Conservation (phyloP, 179 eudicot species). For the Beta lomatogona region DNA sequence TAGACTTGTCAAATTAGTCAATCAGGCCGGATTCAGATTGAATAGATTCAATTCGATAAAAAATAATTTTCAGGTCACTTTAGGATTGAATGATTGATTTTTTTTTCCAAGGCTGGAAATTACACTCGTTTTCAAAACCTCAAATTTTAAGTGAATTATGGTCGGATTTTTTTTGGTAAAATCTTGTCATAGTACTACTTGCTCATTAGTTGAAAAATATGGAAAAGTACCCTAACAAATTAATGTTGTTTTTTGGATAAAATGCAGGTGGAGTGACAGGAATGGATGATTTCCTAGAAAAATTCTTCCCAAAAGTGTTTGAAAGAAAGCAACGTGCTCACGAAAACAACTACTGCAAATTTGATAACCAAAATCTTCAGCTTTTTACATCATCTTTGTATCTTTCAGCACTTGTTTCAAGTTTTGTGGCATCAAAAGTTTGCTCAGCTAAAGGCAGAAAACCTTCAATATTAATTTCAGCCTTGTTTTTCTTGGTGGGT, state of each 20-base stretch:
- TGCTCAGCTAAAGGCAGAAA: constrained; percentile 48
- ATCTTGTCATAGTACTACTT: too few species aligned
- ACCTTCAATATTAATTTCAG: constrained; percentile 48
- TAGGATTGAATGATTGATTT: too few species aligned
- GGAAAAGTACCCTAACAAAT: too few species aligned
- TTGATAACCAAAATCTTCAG: constrained; percentile 58
- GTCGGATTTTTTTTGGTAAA: background rate
- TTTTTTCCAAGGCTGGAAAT: too few species aligned
- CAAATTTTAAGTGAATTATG: too few species aligned
- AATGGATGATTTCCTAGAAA: constrained; percentile 62
- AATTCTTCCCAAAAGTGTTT: constrained; percentile 59
- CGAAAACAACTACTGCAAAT: constrained; percentile 72
- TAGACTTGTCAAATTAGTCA: background rate
- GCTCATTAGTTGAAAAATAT: too few species aligned
- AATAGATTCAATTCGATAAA: background rate
- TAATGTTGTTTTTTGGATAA: background rate
- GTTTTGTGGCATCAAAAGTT: constrained; percentile 57
- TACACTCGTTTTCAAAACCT: too few species aligned
- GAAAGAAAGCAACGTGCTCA: constrained; percentile 42
- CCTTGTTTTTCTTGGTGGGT: constrained; percentile 52
- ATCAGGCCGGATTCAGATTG: too few species aligned
- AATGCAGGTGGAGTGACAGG: constrained; percentile 45
- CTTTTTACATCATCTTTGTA: constrained; percentile 71
- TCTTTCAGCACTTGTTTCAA: constrained; percentile 54
- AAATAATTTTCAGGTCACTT: too few species aligned